phyloP scores from a whole-genome alignment of 2,329 filamentous ascomycete species.

The Acrodontium crateriforme region DNA sequence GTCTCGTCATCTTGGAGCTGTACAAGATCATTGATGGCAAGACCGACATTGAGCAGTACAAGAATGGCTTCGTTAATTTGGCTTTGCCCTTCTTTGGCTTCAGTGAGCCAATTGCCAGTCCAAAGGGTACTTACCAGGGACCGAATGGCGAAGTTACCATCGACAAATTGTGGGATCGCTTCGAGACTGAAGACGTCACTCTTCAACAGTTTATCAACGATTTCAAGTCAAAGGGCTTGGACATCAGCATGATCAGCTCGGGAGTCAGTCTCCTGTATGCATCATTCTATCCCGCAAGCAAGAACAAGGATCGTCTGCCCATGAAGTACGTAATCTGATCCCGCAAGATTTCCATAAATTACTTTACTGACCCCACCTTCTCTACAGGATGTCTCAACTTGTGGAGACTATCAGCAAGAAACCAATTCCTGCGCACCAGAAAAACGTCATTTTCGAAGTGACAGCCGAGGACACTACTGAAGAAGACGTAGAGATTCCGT shows the following conservation, averaged over 20 bases:
- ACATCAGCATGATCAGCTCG: constrained; percentile 88
- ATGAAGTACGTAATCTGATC: constrained; percentile 45
- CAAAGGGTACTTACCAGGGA: constrained; percentile 80
- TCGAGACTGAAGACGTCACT: constrained; percentile 77
- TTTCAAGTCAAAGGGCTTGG: constrained; percentile 69
- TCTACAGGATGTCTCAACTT: constrained; percentile 64
- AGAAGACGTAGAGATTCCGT: constrained; percentile 93
- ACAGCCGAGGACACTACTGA: constrained; percentile 78
- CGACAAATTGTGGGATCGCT: constrained; percentile 97
- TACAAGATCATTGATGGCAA: constrained; percentile 97
- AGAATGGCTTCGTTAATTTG: constrained; percentile 96
- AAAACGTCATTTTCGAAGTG: constrained; percentile 92
- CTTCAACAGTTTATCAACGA: constrained; percentile 69
- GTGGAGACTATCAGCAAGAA: constrained; percentile 87
- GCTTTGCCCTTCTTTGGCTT: constrained; percentile 96
- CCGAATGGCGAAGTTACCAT: constrained; percentile 65
- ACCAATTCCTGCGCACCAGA: constrained; percentile 77
- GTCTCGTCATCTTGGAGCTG: constrained; percentile 79
- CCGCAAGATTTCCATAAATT: constrained; percentile 1
- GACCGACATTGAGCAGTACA: constrained; percentile 94
- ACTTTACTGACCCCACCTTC: constrained; percentile 11
- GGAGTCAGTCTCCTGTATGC: constrained; percentile 91
- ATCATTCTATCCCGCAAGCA: constrained; percentile 73
- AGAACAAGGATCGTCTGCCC: constrained; percentile 66
- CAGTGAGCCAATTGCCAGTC: constrained; percentile 87